phyloP scores from a whole-genome alignment of 371 early-diverging fungal species.

The Mortierella sp. region DNA sequence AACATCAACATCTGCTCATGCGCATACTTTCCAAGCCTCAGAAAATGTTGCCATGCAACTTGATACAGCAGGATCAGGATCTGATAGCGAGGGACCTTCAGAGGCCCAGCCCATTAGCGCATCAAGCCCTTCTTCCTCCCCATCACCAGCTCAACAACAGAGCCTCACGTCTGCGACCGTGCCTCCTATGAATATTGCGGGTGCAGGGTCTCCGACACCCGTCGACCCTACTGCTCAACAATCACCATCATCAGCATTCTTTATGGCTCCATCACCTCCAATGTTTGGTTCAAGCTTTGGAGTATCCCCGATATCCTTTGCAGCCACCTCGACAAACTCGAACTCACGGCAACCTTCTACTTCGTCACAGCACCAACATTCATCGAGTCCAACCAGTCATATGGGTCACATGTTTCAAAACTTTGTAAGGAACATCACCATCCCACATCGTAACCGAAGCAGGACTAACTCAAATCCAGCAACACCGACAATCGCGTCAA shows the following conservation, averaged over 20 bases:
- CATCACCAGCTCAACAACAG: conserved; percentile 16
- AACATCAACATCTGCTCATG: conserved; percentile 25
- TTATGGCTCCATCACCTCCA: conserved; percentile 49
- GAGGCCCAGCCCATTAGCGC: neutral
- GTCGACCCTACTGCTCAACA: conserved; percentile 26
- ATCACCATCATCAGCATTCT: conserved; percentile 46
- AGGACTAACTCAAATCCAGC: conserved; percentile 48
- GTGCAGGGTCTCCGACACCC: conserved; percentile 14
- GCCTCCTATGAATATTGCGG: conserved; percentile 30
- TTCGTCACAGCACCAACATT: conserved; percentile 4
- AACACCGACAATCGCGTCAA: conserved; percentile 6
- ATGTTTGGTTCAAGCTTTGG: conserved; percentile 37
- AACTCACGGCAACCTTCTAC: conserved; percentile 10
- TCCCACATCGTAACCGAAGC: conserved; percentile 51
- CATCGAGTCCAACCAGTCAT: conserved; percentile 35
- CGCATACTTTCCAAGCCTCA: conserved; percentile 25
- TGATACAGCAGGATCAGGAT: conserved; percentile 6
- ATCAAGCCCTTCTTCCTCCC: conserved; percentile 18
- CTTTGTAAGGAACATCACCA: conserved; percentile 46
- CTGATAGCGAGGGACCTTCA: neutral
- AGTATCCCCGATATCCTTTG: conserved; percentile 34
- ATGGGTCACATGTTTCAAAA: conserved; percentile 52
- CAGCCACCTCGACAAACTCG: conserved; percentile 5
- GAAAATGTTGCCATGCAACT: conserved; percentile 5
- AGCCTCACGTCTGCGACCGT: conserved; percentile 24